Percentiles rank a stretch among this genome's conserved stretches.
Conservation (phyloP, 2,329 filamentous ascomycete genomes). For the Xylaria hypoxylon region DNA sequence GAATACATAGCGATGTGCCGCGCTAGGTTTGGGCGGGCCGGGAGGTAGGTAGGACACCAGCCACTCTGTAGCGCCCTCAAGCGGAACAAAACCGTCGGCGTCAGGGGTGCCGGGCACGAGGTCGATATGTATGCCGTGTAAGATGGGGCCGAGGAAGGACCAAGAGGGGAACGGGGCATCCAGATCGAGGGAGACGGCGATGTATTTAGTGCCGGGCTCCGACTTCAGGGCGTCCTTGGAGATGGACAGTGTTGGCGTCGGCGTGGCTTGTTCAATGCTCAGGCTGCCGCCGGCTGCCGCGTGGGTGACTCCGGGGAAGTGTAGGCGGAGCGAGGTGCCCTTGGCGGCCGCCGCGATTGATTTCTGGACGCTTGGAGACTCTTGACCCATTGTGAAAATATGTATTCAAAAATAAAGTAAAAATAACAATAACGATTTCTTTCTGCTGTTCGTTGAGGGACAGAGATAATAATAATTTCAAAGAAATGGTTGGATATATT, state of each 20-base stretch:
- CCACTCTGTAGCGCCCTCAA: conserved; percentile 29
- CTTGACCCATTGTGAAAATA: conserved; percentile 50
- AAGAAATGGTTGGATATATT: conserved; percentile 1
- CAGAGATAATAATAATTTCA: not conserved
- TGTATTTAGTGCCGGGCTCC: conserved; percentile 31
- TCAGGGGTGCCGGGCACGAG: conserved; percentile 22
- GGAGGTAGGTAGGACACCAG: conserved; percentile 29
- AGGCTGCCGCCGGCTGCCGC: conserved; percentile 26
- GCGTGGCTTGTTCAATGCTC: conserved; percentile 16
- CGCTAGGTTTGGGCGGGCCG: conserved; percentile 35
- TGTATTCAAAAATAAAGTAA: not conserved
- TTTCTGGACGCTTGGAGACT: conserved; percentile 78
- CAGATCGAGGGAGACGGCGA: conserved; percentile 32
- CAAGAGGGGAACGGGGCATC: conserved; percentile 38
- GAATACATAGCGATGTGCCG: conserved; percentile 35
- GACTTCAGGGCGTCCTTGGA: conserved; percentile 17
- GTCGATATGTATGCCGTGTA: conserved; percentile 37
- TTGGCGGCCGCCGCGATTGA: conserved; percentile 63
- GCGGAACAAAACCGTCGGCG: conserved; percentile 35
- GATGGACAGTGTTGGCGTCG: conserved; percentile 32
- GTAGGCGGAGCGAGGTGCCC: conserved; percentile 30
- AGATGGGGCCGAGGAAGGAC: conserved; percentile 29
- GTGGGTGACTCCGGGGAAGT: conserved; percentile 30
- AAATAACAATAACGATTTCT: not conserved
- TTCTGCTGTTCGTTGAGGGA: not conserved